Conservation (phyloP, 208 protist species). For the Jaenimonas drosophilae region DNA sequence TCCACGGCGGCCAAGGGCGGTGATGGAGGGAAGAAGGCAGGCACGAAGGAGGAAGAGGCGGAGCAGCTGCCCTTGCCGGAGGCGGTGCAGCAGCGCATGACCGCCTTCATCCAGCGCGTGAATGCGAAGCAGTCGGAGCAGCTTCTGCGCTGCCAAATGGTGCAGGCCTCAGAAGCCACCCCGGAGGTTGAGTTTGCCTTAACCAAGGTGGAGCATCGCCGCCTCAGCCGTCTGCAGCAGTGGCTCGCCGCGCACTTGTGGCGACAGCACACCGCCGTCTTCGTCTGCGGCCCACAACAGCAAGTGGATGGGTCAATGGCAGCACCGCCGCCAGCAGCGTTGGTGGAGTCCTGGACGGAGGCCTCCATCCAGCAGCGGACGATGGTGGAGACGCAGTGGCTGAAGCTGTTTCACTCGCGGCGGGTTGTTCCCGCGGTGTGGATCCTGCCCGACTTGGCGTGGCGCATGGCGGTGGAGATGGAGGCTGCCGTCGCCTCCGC, state of each 20-base stretch:
- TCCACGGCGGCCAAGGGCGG: not conserved
- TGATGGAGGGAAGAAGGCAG: not conserved
- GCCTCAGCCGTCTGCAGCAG: conserved; percentile 24
- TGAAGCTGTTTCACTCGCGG: conserved; percentile 51
- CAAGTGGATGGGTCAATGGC: not conserved
- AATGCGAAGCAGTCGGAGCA: conserved; percentile 30
- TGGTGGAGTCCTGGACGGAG: conserved; percentile 1
- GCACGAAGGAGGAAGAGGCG: not conserved
- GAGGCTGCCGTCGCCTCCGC: not conserved
- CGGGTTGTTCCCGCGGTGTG: conserved; percentile 41
- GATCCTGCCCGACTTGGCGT: conserved; percentile 24
- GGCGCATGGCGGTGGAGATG: conserved; percentile 14
- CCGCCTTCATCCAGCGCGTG: conserved; percentile 28
- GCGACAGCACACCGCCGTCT: conserved; percentile 30
- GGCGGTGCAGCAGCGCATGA: conserved; percentile 23
- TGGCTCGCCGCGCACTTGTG: conserved; percentile 38
- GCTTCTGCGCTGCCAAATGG: conserved; percentile 37
- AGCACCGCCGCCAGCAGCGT: not conserved
- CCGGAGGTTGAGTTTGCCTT: conserved; percentile 67
- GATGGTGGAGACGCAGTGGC: conserved; percentile 33
- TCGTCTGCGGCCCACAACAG: conserved; percentile 39
- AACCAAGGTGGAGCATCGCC: conserved; percentile 27
- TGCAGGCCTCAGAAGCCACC: conserved; percentile 51
- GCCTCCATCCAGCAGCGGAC: not conserved
- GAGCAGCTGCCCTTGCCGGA: conserved; percentile 7